These are phyloP conservation scores for Colletotrichum musicola DNA, from an alignment of 2,329 filamentous ascomycete species.

Conservation along the genomic window DNA sequence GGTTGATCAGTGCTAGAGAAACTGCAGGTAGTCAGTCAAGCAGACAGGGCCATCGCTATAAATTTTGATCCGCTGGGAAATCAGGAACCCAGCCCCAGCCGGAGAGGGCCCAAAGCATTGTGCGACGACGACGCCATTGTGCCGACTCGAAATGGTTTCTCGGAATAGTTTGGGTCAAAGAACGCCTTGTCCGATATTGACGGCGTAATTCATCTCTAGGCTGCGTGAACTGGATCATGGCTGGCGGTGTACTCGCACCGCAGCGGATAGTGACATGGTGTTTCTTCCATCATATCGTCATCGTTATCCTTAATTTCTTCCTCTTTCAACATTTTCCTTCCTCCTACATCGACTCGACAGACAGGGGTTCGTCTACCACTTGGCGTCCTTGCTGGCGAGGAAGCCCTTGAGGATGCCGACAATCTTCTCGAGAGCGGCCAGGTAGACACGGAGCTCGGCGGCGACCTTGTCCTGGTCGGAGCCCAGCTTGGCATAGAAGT, in stretches of 20 bases:
- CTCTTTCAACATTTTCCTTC: neutral
- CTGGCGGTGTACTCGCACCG: conserved; percentile 24
- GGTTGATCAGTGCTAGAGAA: too few species aligned
- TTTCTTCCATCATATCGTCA: conserved; percentile 28
- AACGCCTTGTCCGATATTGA: conserved; percentile 16
- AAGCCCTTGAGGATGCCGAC: conserved; percentile 80
- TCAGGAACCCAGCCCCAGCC: neutral
- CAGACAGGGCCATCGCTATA: too few species aligned
- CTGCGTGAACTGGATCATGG: conserved; percentile 33
- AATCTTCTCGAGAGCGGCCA: conserved; percentile 81
- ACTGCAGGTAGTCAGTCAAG: too few species aligned
- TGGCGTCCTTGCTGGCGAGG: conserved; percentile 67
- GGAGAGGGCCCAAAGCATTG: neutral
- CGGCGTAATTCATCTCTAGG: conserved; percentile 36
- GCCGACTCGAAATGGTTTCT: neutral
- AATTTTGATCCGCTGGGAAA: too few species aligned
- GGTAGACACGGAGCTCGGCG: conserved; percentile 75
- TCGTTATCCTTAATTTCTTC: conserved; percentile 18
- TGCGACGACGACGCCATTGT: neutral
- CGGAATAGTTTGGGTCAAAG: neutral
- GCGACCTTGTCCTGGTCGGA: conserved; percentile 73
- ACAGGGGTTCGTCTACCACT: conserved; percentile 59
- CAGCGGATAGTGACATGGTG: conserved; percentile 29
- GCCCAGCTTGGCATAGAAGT: conserved; percentile 92
- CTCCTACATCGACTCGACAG: neutral